Base-by-base conservation (phyloP, 805 yeast species). In the Sugiyamaella smithiae region DNA sequence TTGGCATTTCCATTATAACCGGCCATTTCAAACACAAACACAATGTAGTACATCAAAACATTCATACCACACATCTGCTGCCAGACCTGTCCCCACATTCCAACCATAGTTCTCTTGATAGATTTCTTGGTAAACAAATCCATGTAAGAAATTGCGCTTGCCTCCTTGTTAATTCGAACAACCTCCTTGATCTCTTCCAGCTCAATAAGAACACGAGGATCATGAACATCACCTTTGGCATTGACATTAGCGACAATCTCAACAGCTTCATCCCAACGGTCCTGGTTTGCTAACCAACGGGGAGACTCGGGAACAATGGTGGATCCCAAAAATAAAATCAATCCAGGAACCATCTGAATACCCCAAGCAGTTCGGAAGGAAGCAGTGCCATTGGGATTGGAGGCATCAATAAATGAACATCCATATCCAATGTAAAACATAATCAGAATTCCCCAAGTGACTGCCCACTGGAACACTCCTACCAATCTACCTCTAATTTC, bases 31-130 rank as follows among this genome's bases (percentile, higher is more conserved):
- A 84, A 81, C 57, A 83, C 74, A 62, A 77, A 73, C 40, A 81
- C 84, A 56, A 82, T 79, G 61, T 81, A 82, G 74, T 82, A 82
- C 79, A 82, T 80, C 74, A 81, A 75, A 53, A 80, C 82, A 59
- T 81, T 81, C 75, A 78, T 76, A 57, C 86, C 86, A 20, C 81
- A 75, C 56, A 80, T 67, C 62, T 80, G 85, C 60, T 76, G 80
- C 78, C 80, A 79, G 58, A 78, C 69, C 65, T 79, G 84, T 45
- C 80, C 46, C 55, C 67, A 72, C 33, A 75, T 58, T 48, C 82
- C 83, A 45, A 73, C 71, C 49, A 72, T 49, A 43, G 84, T 78
- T 61, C 84, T 71, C 51, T 61, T 62, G 40, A 75, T 60, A 54
- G 78, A 72, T 58, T 75, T 72, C 63, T 70, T 74, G 48, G 60